Evolutionary conservation across 176 grass and related monocot species (phyloP).

Genomic region (Areca catechu): DNA sequence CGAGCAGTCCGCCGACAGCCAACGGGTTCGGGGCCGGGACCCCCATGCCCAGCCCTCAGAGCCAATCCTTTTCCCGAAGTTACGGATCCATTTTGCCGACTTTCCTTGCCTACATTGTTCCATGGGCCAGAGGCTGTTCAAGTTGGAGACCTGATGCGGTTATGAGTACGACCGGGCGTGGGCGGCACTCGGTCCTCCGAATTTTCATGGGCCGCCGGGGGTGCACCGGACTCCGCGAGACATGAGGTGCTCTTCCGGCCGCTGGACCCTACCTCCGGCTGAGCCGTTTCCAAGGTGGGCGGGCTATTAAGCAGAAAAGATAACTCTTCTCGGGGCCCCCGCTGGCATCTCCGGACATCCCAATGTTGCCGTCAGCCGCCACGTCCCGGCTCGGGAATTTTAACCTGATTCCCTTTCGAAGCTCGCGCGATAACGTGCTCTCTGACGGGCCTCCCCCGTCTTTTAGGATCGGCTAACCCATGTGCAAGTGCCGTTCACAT

Average conservation of each 20-base stretch:
- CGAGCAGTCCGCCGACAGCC: conserved; percentile 23
- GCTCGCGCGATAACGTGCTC: conserved; percentile 15
- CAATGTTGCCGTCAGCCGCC: conserved; percentile 31
- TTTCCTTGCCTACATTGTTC: conserved; percentile 80
- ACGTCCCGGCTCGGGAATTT: conserved; percentile 38
- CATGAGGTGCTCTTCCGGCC: conserved; percentile 25
- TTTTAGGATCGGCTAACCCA: conserved; percentile 29
- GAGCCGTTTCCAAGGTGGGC: conserved; percentile 21
- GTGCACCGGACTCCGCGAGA: conserved; percentile 38
- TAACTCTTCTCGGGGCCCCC: conserved; percentile 45
- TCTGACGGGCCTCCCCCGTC: conserved; percentile 23
- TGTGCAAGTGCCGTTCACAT: conserved; percentile 38
- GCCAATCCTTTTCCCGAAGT: conserved; percentile 72
- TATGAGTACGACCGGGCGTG: conserved; percentile 30
- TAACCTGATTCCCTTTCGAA: conserved; percentile 52
- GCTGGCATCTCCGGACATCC: conserved; percentile 34
- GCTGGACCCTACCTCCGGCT: no score
- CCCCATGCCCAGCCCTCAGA: conserved; percentile 49
- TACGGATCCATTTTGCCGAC: conserved; percentile 77
- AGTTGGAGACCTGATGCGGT: conserved; percentile 45
- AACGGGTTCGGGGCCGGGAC: conserved; percentile 41
- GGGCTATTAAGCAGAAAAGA: conserved; percentile 41
- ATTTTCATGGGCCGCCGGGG: conserved; percentile 47
- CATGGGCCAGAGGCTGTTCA: conserved; percentile 44
- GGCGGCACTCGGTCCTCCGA: conserved; percentile 28